phyloP scores from a whole-genome alignment of 2,329 filamentous ascomycete genomes.

The Pseudomassariella vexata region DNA sequence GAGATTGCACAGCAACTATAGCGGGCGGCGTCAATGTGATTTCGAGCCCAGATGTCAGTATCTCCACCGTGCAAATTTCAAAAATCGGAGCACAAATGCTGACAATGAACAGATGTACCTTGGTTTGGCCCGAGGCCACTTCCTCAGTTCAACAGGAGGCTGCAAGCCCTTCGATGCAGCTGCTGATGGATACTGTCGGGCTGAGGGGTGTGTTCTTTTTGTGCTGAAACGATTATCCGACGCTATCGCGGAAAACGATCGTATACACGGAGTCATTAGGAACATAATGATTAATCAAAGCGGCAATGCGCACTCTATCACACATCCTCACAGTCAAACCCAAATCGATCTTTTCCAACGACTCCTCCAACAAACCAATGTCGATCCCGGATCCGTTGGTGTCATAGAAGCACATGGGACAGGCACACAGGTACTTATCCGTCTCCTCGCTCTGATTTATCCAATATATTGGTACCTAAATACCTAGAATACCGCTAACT shows the following conservation, averaged over 20 bases:
- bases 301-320: conserved; percentile 12
- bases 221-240: conserved; percentile 20
- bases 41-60: conserved; percentile 19
- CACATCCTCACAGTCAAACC: conserved; percentile 9
- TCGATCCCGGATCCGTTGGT: conserved; percentile 7
- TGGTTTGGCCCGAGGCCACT: conserved; percentile 10
- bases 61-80: no score
- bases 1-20: conserved; percentile 8
- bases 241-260: conserved; percentile 10
- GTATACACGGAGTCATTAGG: conserved; percentile 10
- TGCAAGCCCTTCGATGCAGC: conserved; percentile 12
- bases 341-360: conserved; percentile 8
- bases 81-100: background rate
- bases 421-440: conserved; percentile 20
- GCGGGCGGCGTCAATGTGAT: conserved; percentile 17
- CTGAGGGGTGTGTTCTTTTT: conserved; percentile 23
- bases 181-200: conserved; percentile 11
- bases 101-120: conserved; percentile 8
- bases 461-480: no score
- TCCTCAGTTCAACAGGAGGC: conserved; percentile 8
- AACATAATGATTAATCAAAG: conserved; percentile 9
- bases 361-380: conserved; percentile 4
- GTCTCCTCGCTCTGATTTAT: no score
- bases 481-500: conserved; percentile 1
- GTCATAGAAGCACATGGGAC: conserved; percentile 17